Conservation (phyloP, 2,329 filamentous ascomycete genomes). For the Colletotrichum abscissum region DNA sequence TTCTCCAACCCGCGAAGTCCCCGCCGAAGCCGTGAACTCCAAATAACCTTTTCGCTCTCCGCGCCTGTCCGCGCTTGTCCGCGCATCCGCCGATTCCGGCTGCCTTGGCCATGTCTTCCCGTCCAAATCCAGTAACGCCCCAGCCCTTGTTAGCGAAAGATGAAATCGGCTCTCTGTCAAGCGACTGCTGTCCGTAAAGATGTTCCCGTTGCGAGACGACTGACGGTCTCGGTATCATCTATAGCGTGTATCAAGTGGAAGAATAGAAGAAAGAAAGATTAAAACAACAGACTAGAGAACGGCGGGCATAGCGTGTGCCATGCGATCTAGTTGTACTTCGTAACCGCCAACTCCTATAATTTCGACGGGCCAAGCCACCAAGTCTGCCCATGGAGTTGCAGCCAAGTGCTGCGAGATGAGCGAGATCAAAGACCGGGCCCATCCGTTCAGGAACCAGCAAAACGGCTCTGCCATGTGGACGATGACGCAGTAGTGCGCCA, state of each 20-base stretch:
- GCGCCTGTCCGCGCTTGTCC: background rate
- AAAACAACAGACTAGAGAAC: background rate
- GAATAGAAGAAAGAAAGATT: background rate
- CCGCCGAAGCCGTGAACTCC: background rate
- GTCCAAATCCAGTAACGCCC: slow-evolving; percentile 2
- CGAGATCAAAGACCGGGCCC: slow-evolving; percentile 21
- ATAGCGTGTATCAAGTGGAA: background rate
- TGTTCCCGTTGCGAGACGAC: background rate
- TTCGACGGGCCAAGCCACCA: slow-evolving; percentile 25
- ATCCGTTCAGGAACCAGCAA: slow-evolving; percentile 37
- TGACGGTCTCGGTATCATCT: background rate
- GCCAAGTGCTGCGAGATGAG: slow-evolving; percentile 18
- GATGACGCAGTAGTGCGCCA: slow-evolving; percentile 41
- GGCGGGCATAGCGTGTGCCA: slow-evolving; percentile 18
- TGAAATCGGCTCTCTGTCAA: background rate
- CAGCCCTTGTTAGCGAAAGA: background rate
- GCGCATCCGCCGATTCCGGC: background rate
- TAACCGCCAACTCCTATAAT: slow-evolving; percentile 13
- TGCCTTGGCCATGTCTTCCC: background rate
- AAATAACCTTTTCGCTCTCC: background rate
- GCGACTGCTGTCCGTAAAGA: background rate
- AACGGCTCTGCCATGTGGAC: slow-evolving; percentile 37
- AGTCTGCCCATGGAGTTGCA: slow-evolving; percentile 22
- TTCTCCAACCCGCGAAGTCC: background rate
- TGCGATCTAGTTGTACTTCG: slow-evolving; percentile 11